Percentiles rank a stretch among this genome's conserved stretches.
Conservation (phyloP, 345 rosid genomes). For the Salix brachista region DNA sequence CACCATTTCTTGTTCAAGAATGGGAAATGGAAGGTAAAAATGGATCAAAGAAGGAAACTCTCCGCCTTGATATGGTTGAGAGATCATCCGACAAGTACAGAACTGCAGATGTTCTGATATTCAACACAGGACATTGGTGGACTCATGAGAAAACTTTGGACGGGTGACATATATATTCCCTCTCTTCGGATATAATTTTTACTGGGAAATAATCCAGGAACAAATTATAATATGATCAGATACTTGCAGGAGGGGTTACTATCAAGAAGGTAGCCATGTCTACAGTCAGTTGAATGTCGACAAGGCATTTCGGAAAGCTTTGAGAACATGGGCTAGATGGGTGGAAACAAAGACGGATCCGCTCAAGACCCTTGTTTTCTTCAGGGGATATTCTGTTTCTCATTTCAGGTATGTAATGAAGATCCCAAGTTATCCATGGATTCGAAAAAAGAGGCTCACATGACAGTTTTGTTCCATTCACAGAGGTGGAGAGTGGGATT, state of each 20-base stretch:
- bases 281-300: constrained; percentile 28
- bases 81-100: constrained; percentile 28
- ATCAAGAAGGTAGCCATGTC: constrained; percentile 42
- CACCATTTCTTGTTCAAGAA: constrained; percentile 36
- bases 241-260: constrained; percentile 37
- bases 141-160: constrained; percentile 49
- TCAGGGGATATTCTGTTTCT: constrained; percentile 39
- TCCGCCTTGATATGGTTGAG: constrained; percentile 40
- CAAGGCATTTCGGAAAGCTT: constrained; percentile 38
- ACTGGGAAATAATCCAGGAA: background rate
- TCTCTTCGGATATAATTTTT: background rate
- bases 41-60: constrained; percentile 41
- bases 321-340: constrained; percentile 50
- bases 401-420: constrained; percentile 32
- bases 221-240: background rate
- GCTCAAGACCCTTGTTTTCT: constrained; percentile 35
- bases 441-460: background rate
- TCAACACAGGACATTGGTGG: constrained; percentile 63
- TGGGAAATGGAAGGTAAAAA: constrained; percentile 13
- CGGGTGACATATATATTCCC: constrained; percentile 27
- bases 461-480: background rate
- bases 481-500: constrained; percentile 50
- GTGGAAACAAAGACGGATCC: constrained; percentile 36
- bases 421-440: background rate
- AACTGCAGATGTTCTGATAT: constrained; percentile 40